Evolutionary conservation across 2,329 filamentous ascomycete species (phyloP), one percentile per base, ranked within the genome.

Genomic region (Paecilomyces formosus): DNA sequence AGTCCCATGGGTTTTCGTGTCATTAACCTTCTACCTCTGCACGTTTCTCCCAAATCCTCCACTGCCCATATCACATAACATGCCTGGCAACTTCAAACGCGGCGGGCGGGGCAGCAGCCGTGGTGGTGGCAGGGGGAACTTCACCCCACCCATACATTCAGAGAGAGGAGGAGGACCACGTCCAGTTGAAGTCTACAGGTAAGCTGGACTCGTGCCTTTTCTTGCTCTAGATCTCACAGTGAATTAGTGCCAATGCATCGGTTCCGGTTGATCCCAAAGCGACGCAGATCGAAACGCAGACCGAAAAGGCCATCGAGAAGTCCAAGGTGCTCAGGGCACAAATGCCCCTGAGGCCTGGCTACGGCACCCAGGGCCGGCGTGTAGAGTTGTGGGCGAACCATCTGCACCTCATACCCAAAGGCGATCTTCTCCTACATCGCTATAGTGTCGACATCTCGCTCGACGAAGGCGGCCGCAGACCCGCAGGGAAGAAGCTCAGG

Each of bases 401-500:
- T 51, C 67, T 77, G 54, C 61, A 71, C 12, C 62, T 77, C 49
- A 72, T 68, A 11, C 72, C 60, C n/a, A 73, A 70, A 58, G 57
- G 68, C 9, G 56, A 62, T 2, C 63, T 81, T 1, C 76, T 69
- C n/a, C n/a, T 45, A 18, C n/a, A 45, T 58, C 72, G 76, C 3
- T 81, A 82, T 59, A 70, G 72, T 31, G 62, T 81, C 22, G 62
- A 69, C 5, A 67, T 74, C 21, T 60, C 62, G 1, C 66, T 65
- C 4, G 66, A 70, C 18, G 58, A 68, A 21, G 39, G 39, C 7
- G 15, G 62, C 6, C 63, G 61, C 6, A 54, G 64, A 6, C 67
- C 68, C 6, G 55, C 68, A 54, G 78, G 76, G 56, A 72, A 73
- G 35, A 82, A 79, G 66, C 78, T 73, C 31, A 74, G 74, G 49